phyloP scores from a whole-genome alignment of 2,329 filamentous ascomycete species.

The Penicillium sp. region DNA sequence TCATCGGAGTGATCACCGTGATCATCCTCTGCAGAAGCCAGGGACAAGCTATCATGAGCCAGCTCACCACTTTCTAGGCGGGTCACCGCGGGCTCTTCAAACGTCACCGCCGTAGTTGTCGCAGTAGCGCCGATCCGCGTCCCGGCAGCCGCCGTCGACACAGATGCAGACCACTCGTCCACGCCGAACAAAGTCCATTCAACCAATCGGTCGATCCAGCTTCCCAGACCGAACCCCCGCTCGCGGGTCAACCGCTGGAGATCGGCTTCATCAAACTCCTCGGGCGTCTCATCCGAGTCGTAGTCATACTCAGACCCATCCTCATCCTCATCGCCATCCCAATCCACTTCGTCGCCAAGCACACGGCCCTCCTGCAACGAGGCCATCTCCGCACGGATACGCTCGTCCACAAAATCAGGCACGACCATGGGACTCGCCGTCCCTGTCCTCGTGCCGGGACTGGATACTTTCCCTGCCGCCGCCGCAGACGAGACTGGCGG shows the following conservation, averaged over 20 bases:
- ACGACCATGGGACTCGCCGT: slow-evolving; percentile 16
- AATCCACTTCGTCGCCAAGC: slow-evolving; percentile 21
- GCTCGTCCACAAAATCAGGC: slow-evolving; percentile 53
- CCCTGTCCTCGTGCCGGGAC: slow-evolving; percentile 6
- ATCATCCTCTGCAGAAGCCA: slow-evolving; percentile 10
- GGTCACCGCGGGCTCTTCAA: slow-evolving; percentile 14
- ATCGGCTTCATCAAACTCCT: slow-evolving; percentile 53
- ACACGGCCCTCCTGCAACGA: slow-evolving; percentile 25
- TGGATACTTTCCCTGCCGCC: slow-evolving; percentile 1
- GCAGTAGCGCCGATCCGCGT: slow-evolving; percentile 18
- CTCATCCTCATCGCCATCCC: slow-evolving; percentile 17
- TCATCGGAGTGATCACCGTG: slow-evolving; percentile 23
- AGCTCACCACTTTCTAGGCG: not conserved
- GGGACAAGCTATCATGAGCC: slow-evolving; percentile 12
- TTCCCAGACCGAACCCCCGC: slow-evolving; percentile 55
- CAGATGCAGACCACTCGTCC: slow-evolving; percentile 41
- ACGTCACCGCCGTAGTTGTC: slow-evolving; percentile 26
- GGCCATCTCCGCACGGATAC: slow-evolving; percentile 40
- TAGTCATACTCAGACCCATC: slow-evolving; percentile 35
- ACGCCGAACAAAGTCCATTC: slow-evolving; percentile 57
- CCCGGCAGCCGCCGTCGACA: slow-evolving; percentile 3
- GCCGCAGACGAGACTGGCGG: slow-evolving; percentile 11
- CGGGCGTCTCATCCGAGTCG: slow-evolving; percentile 16
- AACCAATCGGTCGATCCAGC: slow-evolving; percentile 57
- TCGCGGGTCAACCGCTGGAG: slow-evolving; percentile 52